A percentile compares a stretch with the other conserved stretches of the same genome.
These are phyloP conservation scores for Collybia nuda DNA, from an alignment of 768 basidiomycete genomes.

Conservation along the genomic window DNA sequence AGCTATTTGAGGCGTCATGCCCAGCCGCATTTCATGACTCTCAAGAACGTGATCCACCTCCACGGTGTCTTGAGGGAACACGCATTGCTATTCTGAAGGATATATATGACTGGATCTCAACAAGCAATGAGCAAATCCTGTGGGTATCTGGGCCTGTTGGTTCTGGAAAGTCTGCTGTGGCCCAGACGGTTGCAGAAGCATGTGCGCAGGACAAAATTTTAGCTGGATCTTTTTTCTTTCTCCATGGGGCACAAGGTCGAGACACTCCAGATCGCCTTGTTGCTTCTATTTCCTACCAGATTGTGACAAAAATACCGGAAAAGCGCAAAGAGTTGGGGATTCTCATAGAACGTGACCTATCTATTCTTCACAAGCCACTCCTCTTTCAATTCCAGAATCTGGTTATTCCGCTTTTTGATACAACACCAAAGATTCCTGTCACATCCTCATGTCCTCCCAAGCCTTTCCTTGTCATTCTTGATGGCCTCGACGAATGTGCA, in stretches of 20 bases:
- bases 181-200: background rate
- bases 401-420: background rate
- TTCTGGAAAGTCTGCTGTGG: background rate
- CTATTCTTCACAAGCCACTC: background rate
- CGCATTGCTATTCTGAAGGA: background rate
- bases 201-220: background rate
- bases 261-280: conserved; percentile 21
- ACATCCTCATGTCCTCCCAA: no score
- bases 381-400: background rate
- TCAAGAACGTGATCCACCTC: conserved; percentile 1
- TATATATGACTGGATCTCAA: background rate
- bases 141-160: background rate
- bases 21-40: background rate
- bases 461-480: background rate
- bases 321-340: background rate
- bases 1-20: background rate
- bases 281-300: conserved; percentile 26
- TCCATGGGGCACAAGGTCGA: conserved; percentile 21
- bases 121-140: background rate
- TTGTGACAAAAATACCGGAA: conserved; percentile 12
- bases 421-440: no score
- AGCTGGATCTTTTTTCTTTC: conserved; percentile 3
- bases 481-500: conserved; percentile 1
- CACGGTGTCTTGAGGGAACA: background rate
- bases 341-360: background rate